Evolutionary conservation across 805 yeast genomes (phyloP).

Genomic region (Candida tammaniensis): DNA sequence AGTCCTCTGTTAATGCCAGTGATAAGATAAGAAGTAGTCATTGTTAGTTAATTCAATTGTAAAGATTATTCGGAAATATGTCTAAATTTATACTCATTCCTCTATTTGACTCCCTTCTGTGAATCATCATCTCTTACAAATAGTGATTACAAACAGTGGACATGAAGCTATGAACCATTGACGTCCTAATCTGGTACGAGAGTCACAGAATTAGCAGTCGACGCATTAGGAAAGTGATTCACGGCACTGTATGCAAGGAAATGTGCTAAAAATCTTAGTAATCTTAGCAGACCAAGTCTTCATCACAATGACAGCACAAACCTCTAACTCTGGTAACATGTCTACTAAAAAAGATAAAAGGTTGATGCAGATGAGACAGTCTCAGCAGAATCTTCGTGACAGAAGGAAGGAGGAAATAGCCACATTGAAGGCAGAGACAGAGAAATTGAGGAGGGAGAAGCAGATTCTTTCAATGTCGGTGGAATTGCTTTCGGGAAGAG

Average conservation of each 20-base stretch:
- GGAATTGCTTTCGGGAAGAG: not conserved
- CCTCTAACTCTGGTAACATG: not conserved
- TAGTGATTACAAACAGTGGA: no score
- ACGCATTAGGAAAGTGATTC: not conserved
- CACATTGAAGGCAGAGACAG: not conserved
- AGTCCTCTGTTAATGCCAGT: constrained; percentile 45
- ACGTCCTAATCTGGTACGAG: no score
- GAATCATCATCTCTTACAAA: no score
- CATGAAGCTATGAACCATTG: no score
- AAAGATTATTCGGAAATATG: no score
- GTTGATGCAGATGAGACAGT: not conserved
- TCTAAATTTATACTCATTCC: no score
- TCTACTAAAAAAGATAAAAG: not conserved
- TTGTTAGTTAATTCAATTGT: no score
- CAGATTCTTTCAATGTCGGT: not conserved
- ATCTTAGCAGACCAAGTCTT: no score
- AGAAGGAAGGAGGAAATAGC: not conserved
- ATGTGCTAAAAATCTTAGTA: no score
- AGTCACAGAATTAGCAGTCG: no score
- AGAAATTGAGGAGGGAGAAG: not conserved
- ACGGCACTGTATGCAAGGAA: no score
- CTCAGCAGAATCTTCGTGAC: not conserved
- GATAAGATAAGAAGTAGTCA: constrained; percentile 11
- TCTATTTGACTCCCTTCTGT: no score
- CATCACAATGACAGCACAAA: not conserved